These are phyloP conservation scores for Sextonia rubra DNA, from an alignment of 164 flowering plant species.

Conservation along the genomic window DNA sequence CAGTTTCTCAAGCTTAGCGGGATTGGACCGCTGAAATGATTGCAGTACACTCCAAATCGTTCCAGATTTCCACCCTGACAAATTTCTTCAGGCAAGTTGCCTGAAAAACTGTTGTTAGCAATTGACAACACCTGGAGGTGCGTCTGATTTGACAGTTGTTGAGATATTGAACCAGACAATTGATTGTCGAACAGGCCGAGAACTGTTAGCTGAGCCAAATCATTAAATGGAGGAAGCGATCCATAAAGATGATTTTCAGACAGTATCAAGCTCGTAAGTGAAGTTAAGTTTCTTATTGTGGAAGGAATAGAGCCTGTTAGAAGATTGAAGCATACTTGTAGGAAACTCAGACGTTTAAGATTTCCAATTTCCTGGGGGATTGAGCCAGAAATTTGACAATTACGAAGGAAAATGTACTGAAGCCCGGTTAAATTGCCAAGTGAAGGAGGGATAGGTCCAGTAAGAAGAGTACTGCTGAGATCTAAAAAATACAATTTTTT, in stretches of 20 bases:
- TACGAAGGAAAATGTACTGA: too few species aligned
- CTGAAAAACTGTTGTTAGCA: background rate
- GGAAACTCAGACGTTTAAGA: too few species aligned
- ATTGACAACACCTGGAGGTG: background rate
- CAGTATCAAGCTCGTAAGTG: background rate
- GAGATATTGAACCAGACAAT: too few species aligned
- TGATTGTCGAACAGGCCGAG: too few species aligned
- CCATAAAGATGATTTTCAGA: too few species aligned
- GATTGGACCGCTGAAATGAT: too few species aligned
- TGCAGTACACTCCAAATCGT: too few species aligned
- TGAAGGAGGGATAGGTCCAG: background rate
- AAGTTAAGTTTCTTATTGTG: background rate
- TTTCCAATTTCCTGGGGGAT: background rate
- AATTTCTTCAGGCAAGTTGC: conserved; percentile 13
- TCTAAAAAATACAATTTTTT: too few species aligned
- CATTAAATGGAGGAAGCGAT: too few species aligned
- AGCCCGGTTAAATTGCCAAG: background rate
- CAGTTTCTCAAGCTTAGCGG: conserved; percentile 22
- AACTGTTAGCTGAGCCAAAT: too few species aligned
- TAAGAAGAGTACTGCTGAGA: too few species aligned
- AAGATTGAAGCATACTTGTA: too few species aligned
- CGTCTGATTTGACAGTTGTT: background rate
- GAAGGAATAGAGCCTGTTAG: background rate
- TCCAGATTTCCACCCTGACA: conserved; percentile 15
- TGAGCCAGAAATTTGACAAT: background rate